phyloP scores from a whole-genome alignment of 2,329 filamentous ascomycete species.

The Alternaria novae-zelandiae region DNA sequence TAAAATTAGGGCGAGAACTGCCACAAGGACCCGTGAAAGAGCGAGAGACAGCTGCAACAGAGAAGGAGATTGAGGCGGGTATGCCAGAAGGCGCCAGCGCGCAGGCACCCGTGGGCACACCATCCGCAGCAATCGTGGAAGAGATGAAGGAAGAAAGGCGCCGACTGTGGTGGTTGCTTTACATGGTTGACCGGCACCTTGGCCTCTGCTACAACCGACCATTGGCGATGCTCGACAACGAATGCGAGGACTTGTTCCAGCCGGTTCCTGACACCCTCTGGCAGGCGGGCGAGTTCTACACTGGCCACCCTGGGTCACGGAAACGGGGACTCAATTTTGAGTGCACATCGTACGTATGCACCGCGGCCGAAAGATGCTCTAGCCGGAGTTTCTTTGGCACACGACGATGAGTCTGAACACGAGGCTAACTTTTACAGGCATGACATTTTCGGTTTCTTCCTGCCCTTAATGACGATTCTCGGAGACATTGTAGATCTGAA shows the following conservation, averaged over 20 bases:
- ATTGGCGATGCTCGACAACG: slow-evolving; percentile 78
- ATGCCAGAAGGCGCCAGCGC: slow-evolving; percentile 35
- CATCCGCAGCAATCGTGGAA: slow-evolving; percentile 45
- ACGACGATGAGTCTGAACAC: neutral
- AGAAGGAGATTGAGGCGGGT: slow-evolving; percentile 48
- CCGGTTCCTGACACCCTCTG: slow-evolving; percentile 85
- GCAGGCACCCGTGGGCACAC: slow-evolving; percentile 35
- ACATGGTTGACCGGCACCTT: slow-evolving; percentile 82
- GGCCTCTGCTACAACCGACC: slow-evolving; percentile 91
- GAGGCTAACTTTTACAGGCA: slow-evolving; percentile 53
- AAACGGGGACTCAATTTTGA: slow-evolving; percentile 75
- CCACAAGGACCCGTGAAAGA: slow-evolving; percentile 61
- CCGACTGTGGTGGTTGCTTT: slow-evolving; percentile 91
- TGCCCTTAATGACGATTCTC: slow-evolving; percentile 90
- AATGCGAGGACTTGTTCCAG: slow-evolving; percentile 81
- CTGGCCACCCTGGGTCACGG: slow-evolving; percentile 49
- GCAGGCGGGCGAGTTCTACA: slow-evolving; percentile 81
- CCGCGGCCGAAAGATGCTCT: neutral
- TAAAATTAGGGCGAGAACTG: slow-evolving; percentile 86
- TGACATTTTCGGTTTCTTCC: slow-evolving; percentile 89
- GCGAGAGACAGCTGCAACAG: slow-evolving; percentile 37
- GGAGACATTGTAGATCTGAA: slow-evolving; percentile 92
- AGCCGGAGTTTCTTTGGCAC: neutral
- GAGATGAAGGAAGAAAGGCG: slow-evolving; percentile 79
- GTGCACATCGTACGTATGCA: slow-evolving; percentile 66